A percentile compares a stretch with the other conserved stretches of the same genome.
Evolutionary conservation across 345 rosid species (phyloP).

Genomic region (Salix brachista): DNA sequence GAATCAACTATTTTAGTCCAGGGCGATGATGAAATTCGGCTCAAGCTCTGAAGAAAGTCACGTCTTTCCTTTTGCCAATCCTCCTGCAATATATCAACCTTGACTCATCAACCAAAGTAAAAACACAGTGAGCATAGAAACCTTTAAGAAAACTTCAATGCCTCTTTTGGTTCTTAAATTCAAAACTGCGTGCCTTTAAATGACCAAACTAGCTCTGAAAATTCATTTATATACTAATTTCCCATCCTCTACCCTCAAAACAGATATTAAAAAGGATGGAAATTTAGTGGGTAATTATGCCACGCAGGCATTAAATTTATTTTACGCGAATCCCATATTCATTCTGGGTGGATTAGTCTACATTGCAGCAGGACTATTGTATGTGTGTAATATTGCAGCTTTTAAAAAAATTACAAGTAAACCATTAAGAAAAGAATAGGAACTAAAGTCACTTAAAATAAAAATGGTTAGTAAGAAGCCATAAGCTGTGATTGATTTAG

Average conservation of each 20-base stretch:
- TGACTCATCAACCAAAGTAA: conserved; percentile 9
- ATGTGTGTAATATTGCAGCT: neutral
- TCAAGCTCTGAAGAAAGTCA: conserved; percentile 90
- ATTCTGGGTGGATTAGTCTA: neutral
- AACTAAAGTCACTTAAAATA: neutral
- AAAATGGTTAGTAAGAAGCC: neutral
- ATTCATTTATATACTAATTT: neutral
- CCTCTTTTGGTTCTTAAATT: neutral
- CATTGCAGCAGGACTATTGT: neutral
- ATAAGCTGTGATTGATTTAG: neutral
- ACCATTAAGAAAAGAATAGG: neutral
- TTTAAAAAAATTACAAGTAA: neutral
- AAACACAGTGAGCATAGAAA: conserved; percentile 7
- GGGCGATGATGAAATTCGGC: conserved; percentile 79
- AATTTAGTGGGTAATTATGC: neutral
- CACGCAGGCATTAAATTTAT: neutral
- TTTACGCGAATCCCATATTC: neutral
- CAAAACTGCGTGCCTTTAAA: neutral
- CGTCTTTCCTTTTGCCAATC: conserved; percentile 94
- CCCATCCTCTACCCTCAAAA: neutral
- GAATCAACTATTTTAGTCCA: conserved; percentile 53
- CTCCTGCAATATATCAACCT: conserved; percentile 48
- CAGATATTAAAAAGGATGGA: neutral
- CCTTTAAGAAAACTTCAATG: conserved; percentile 8
- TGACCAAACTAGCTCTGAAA: neutral